These are phyloP conservation scores for Tetrapisispora taiwanensis DNA, from an alignment of 805 yeast genomes.

Conservation along the genomic window DNA sequence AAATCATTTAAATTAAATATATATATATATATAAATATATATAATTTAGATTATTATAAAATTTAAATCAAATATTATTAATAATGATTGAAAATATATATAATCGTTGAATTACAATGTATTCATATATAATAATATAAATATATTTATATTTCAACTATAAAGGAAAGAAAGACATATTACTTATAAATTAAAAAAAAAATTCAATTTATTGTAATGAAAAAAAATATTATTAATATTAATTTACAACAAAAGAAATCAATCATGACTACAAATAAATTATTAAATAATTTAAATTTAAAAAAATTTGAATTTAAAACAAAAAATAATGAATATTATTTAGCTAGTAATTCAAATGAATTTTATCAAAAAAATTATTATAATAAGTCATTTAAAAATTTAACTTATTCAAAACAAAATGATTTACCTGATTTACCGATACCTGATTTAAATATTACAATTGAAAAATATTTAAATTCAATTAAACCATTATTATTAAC, in stretches of 20 bases:
- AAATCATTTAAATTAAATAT: no score
- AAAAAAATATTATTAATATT: not conserved
- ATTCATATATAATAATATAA: no score
- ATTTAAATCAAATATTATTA: no score
- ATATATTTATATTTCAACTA: no score
- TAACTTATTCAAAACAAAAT: constrained; percentile 61
- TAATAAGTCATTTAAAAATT: constrained; percentile 39
- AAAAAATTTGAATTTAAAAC: constrained; percentile 4
- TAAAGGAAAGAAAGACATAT: no score
- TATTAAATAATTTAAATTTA: constrained; percentile 1
- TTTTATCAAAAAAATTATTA: constrained; percentile 2
- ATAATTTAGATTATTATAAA: no score
- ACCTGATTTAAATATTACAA: constrained; percentile 66
- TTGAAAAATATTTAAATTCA: constrained; percentile 56
- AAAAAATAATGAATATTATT: constrained; percentile 1
- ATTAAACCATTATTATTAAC: constrained; percentile 52
- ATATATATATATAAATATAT: no score
- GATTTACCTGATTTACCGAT: constrained; percentile 79
- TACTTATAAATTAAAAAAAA: no score
- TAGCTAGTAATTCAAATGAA: constrained; percentile 3
- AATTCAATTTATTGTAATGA: not conserved
- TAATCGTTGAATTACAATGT: no score
- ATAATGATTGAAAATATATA: no score
- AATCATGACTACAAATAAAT: not conserved
- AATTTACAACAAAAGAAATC: not conserved